Conservation (phyloP, 2,329 filamentous ascomycete species). For the Huntiella savannae region DNA sequence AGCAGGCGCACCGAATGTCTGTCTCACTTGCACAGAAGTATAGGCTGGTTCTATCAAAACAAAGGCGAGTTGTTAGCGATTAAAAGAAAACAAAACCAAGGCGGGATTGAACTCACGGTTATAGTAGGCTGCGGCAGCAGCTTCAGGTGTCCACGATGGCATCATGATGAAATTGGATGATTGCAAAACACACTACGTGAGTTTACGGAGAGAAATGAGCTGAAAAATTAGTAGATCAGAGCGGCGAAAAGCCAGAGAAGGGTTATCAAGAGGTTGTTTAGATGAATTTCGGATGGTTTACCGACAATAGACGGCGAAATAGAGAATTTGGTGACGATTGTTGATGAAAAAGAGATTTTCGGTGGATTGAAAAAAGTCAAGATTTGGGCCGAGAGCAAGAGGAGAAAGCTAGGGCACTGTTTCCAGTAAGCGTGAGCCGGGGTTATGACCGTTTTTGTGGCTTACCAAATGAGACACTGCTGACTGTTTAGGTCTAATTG, state of each 20-base stretch:
- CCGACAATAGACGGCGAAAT: neutral
- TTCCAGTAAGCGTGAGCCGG: no score
- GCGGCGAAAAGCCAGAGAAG: neutral
- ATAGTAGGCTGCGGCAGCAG: constrained; percentile 3
- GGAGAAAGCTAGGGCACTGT: neutral
- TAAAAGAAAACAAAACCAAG: neutral
- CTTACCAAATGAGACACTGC: neutral
- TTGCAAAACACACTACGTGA: no score
- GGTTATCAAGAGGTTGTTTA: neutral
- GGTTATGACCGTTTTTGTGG: neutral
- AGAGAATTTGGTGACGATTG: neutral
- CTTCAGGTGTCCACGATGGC: constrained; percentile 3
- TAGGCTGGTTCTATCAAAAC: constrained; percentile 31
- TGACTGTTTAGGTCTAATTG: constrained; percentile 3
- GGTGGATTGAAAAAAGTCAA: neutral
- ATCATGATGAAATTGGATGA: neutral
- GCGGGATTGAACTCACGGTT: constrained; percentile 1
- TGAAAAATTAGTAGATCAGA: constrained; percentile 7
- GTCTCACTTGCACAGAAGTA: constrained; percentile 42
- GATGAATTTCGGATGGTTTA: neutral
- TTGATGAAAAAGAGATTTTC: neutral
- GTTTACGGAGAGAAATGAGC: neutral
- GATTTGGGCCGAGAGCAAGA: neutral
- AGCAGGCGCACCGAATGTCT: constrained; percentile 30
- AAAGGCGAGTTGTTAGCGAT: neutral